A percentile compares a stretch with the other conserved stretches of the same genome.
phyloP scores from a whole-genome alignment of 2,329 filamentous ascomycete species.

The Xylaria sp. region DNA sequence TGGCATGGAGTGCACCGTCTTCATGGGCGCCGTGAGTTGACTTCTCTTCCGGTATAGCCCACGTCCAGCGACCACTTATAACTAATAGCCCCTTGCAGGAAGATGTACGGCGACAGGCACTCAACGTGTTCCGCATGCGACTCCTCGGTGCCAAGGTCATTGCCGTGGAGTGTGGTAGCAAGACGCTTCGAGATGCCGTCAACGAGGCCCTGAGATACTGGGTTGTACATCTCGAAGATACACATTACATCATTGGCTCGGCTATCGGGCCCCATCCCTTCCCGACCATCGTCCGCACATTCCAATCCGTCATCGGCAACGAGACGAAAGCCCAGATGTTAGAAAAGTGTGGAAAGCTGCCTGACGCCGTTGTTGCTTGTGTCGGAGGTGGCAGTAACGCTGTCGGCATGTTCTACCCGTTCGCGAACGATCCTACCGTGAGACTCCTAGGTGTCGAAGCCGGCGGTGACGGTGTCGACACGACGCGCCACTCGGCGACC shows the following conservation, averaged over 20 bases:
- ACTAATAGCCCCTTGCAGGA: constrained; percentile 59
- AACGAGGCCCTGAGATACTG: constrained; percentile 95
- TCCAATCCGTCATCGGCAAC: constrained; percentile 95
- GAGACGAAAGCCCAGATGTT: constrained; percentile 95
- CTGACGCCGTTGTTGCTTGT: constrained; percentile 95
- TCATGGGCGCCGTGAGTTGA: constrained; percentile 82
- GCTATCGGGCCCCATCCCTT: constrained; percentile 98
- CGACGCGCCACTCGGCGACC: constrained; percentile 85
- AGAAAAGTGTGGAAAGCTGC: constrained; percentile 84
- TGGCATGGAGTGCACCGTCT: constrained; percentile 96
- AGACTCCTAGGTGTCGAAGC: constrained; percentile 95
- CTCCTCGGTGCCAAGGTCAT: constrained; percentile 92
- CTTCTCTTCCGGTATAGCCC: background rate
- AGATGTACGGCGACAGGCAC: constrained; percentile 92
- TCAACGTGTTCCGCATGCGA: constrained; percentile 99
- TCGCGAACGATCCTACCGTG: constrained; percentile 84
- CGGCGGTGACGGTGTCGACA: constrained; percentile 91
- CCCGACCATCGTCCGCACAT: constrained; percentile 95
- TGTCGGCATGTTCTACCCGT: constrained; percentile 98
- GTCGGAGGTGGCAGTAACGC: constrained; percentile 97
- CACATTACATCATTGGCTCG: constrained; percentile 97
- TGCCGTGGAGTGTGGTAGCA: constrained; percentile 89
- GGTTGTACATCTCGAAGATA: constrained; percentile 92
- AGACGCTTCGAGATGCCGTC: constrained; percentile 85
- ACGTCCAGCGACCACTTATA: background rate